phyloP scores from a whole-genome alignment of 2,329 filamentous ascomycete genomes.

The Macrophomina phaseolina region DNA sequence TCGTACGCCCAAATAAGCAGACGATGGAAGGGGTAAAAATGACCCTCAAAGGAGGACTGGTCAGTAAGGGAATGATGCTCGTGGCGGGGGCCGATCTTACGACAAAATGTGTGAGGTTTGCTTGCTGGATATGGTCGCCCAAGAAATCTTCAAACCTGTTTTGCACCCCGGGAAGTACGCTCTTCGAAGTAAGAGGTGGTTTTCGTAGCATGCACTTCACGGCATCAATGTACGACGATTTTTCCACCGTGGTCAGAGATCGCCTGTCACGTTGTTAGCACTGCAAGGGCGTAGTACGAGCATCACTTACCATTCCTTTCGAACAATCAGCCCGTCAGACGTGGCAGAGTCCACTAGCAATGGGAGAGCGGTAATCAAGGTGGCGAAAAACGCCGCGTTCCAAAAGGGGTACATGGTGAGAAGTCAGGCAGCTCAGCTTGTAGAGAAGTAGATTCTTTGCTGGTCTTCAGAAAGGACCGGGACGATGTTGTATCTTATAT shows the following conservation, averaged over 20 bases:
- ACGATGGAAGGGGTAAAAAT: constrained; percentile 15
- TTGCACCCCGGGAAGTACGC: constrained; percentile 38
- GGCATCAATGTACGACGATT: constrained; percentile 42
- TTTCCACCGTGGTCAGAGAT: constrained; percentile 36
- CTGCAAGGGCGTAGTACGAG: no score
- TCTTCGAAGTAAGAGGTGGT: constrained; percentile 37
- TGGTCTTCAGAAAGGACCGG: no score
- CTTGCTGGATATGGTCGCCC: constrained; percentile 43
- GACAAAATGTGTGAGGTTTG: constrained; percentile 18
- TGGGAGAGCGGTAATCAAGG: no score
- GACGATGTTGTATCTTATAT: no score
- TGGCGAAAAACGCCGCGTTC: no score
- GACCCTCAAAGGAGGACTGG: constrained; percentile 30
- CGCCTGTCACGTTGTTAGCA: constrained; percentile 31
- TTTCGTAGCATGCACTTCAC: constrained; percentile 43
- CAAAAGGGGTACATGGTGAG: no score
- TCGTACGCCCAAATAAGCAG: constrained; percentile 7
- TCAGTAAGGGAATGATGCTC: neutral
- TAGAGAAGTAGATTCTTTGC: no score
- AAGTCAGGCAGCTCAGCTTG: no score
- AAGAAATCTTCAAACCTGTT: constrained; percentile 46
- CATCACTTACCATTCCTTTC: constrained; percentile 21
- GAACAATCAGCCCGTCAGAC: neutral
- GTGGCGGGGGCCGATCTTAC: no score
- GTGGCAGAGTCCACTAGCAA: no score